phyloP scores from a whole-genome alignment of 2,329 filamentous ascomycete genomes.

The Fusarium coffeatum region DNA sequence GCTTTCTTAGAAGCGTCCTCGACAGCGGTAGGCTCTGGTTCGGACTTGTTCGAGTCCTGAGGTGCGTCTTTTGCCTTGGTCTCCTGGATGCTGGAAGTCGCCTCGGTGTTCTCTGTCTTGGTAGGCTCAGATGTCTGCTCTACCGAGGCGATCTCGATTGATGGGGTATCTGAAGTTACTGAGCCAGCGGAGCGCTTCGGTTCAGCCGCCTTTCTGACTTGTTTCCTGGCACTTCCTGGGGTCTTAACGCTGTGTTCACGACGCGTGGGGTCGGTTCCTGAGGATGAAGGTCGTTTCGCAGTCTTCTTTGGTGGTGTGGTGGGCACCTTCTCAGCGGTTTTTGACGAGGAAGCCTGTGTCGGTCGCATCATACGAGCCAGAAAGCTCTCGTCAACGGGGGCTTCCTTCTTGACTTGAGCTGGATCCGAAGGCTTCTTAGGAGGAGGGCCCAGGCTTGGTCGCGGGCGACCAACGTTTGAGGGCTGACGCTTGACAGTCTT shows the following conservation, averaged over 20 bases:
- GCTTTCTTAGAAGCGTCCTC: constrained; percentile 33
- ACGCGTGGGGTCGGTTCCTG: constrained; percentile 36
- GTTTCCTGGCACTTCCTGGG: constrained; percentile 42
- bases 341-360: constrained; percentile 75
- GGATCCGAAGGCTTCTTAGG: constrained; percentile 61
- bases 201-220: constrained; percentile 15
- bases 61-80: background rate
- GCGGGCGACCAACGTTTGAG: constrained; percentile 58
- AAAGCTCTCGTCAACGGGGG: constrained; percentile 75
- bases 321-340: constrained; percentile 71
- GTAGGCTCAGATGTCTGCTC: constrained; percentile 14
- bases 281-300: constrained; percentile 39
- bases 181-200: constrained; percentile 5
- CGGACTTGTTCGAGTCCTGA: constrained; percentile 5
- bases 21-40: constrained; percentile 8
- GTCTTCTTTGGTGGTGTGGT: constrained; percentile 62
- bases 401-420: constrained; percentile 60
- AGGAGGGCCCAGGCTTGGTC: constrained; percentile 68
- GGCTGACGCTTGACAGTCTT: constrained; percentile 58
- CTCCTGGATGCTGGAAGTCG: constrained; percentile 2
- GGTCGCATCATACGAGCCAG: constrained; percentile 86
- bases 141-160: constrained; percentile 9
- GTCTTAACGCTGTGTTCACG: constrained; percentile 43
- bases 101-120: constrained; percentile 14
- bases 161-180: constrained; percentile 10